These are phyloP conservation scores for Corylus americana DNA, from an alignment of 306 rosid genomes.

Conservation along the genomic window DNA sequence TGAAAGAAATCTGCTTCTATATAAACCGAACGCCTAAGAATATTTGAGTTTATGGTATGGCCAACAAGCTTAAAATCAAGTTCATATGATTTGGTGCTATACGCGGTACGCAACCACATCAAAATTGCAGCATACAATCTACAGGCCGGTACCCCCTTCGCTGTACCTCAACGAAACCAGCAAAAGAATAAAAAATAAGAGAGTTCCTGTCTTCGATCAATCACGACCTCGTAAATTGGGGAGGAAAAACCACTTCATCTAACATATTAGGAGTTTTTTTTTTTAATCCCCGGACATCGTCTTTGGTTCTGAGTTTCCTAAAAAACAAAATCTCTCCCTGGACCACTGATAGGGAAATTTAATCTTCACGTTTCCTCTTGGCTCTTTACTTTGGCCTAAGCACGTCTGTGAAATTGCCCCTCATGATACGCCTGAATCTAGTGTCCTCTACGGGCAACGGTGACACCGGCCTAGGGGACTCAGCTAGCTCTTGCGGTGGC, in stretches of 20 bases:
- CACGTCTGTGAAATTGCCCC: constrained; percentile 90
- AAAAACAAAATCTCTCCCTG: neutral
- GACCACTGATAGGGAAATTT: neutral
- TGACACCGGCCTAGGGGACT: constrained; percentile 45
- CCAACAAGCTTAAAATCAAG: constrained; percentile 1
- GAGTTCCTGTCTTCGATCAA: neutral
- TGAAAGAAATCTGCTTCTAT: neutral
- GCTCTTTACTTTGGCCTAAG: constrained; percentile 74
- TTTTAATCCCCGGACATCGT: no score
- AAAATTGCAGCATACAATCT: neutral
- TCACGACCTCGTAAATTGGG: constrained; percentile 5
- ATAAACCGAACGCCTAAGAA: neutral
- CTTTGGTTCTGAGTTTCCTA: no score
- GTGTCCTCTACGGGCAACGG: constrained; percentile 65
- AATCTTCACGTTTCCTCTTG: constrained; percentile 57
- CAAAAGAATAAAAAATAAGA: neutral
- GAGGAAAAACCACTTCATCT: constrained; percentile 15
- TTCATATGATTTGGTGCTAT: neutral
- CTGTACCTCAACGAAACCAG: neutral
- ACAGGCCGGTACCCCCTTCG: neutral
- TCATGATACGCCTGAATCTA: constrained; percentile 87
- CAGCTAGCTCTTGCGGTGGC: constrained; percentile 39
- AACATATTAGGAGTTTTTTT: constrained; percentile 4
- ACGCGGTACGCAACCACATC: neutral
- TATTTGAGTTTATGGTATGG: neutral